Evolutionary conservation across 192 early-diverging fungal genomes (phyloP), one percentile per base, ranked within the genome.

Genomic region (Podila minutissima): DNA sequence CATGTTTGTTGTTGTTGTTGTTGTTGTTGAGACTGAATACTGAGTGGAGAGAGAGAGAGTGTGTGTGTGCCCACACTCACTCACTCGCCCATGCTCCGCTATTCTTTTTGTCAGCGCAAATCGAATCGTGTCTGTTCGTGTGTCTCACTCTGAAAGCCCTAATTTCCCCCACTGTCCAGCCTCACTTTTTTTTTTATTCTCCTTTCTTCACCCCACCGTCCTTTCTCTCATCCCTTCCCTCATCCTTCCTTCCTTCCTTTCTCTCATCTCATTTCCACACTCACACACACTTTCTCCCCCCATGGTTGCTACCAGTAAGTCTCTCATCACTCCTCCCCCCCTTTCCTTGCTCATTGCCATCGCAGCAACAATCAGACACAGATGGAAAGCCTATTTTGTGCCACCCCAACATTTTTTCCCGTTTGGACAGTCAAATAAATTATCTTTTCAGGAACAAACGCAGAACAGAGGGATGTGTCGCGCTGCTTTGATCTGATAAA

Each of bases 241-340:
- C 41, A 15, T 38, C 28, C 59, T 17, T 55, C 24, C 31, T 6
- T 63, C 33, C 35, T 13, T 19, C 32, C 20, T 13, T 19, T 22
- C 20, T 62, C 62, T 32, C 62, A 31, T 61, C 31, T 8, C 48
- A 33, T 26, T 22, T 41, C 29, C 19, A 32, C 48, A 26, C 55
- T 24, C 55, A 4, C 38, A 13, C 38, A 41, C 41, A 46, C 41
- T 29, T 3, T 29, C 29, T 2, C 29, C 28, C 33, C 38, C 33
- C 35, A 63, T 55, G 55, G 67, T 55, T 59, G 51, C 66, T 37
- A 58, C 53, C 57, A 69, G 67, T 69, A 69, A 69, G 67, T 69
- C 10, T 11, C 64, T 9, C 20, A 29, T 46, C 32, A 48, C 32
- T 59, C 26, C 48, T 10, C 61, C 17, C 41, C 5, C 58, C 49